phyloP scores from a whole-genome alignment of 306 rosid species.

The Prinsepia uniflora region DNA sequence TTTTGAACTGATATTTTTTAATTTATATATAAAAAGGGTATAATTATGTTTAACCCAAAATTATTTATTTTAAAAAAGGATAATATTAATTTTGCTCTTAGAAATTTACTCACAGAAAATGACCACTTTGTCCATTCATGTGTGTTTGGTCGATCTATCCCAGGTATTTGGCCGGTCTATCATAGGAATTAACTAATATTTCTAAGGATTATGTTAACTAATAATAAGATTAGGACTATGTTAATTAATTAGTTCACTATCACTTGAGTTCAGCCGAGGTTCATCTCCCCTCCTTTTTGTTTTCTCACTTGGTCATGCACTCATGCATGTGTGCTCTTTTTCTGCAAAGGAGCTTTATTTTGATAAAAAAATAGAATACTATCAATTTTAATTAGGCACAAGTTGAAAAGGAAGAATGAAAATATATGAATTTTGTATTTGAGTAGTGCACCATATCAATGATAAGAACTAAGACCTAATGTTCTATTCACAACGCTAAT shows the following conservation, averaged over 20 bases:
- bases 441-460: no score
- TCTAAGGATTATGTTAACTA: neutral
- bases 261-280: neutral
- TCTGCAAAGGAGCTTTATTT: neutral
- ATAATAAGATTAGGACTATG: neutral
- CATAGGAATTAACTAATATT: neutral
- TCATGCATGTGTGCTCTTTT: no score
- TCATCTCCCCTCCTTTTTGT: neutral
- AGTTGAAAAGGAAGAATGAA: neutral
- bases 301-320: neutral
- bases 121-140: constrained; percentile 13
- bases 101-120: neutral
- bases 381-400: no score
- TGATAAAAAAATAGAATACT: neutral
- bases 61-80: neutral
- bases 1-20: no score
- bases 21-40: no score
- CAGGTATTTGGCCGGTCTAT: neutral
- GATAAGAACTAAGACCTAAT: no score
- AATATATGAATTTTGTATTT: neutral
- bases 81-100: neutral
- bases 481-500: no score
- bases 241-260: neutral
- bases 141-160: neutral
- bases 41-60: neutral